These are phyloP conservation scores for Lentinula detonsa DNA, from an alignment of 768 basidiomycete species.

Conservation along the genomic window DNA sequence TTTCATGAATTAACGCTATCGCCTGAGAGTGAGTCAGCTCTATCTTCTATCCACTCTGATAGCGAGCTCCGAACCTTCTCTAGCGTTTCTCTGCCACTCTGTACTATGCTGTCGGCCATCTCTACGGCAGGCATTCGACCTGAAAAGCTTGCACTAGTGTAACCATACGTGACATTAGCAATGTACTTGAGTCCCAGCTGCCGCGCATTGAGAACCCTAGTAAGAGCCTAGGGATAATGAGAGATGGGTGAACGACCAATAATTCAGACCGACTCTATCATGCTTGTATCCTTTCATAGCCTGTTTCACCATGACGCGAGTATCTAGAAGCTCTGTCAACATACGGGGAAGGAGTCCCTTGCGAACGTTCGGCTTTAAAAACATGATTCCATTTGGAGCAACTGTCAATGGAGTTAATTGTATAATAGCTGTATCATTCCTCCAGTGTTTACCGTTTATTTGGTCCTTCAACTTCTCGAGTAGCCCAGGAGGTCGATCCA, in stretches of 20 bases:
- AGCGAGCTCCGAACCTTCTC: conserved; percentile 62
- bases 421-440: neutral
- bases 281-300: conserved; percentile 79
- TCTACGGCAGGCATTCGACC: conserved; percentile 98
- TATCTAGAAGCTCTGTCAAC: conserved; percentile 89
- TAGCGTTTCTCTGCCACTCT: conserved; percentile 90
- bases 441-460: conserved; percentile 54
- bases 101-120: conserved; percentile 96
- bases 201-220: conserved; percentile 77
- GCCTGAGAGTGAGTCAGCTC: conserved; percentile 44
- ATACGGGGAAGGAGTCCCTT: conserved; percentile 85
- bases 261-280: conserved; percentile 54
- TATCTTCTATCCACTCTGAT: neutral
- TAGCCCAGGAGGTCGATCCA: conserved; percentile 60
- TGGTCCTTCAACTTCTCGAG: conserved; percentile 68
- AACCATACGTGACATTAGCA: conserved; percentile 92
- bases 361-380: conserved; percentile 79
- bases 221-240: conserved; percentile 48
- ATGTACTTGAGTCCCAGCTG: conserved; percentile 94
- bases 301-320: conserved; percentile 96
- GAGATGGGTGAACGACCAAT: neutral
- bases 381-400: conserved; percentile 93
- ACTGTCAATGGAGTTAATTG: conserved; percentile 39
- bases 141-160: conserved; percentile 90
- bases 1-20: conserved; percentile 69